Conservation (phyloP, 148 eudicot genomes). For the Suaeda aralocaspica region DNA sequence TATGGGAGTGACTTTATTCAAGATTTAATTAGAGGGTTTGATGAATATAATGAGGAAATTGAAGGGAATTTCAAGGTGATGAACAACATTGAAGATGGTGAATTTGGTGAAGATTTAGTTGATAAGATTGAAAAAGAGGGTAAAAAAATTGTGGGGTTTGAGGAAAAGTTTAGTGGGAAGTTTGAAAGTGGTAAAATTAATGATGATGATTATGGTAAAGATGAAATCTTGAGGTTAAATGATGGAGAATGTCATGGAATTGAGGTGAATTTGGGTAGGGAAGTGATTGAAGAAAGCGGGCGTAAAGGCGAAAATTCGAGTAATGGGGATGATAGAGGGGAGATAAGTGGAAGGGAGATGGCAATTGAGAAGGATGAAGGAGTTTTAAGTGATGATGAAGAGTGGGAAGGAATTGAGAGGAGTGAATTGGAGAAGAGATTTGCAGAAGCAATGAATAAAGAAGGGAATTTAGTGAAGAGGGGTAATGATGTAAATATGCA, state of each 20-base stretch:
- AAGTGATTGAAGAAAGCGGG: background rate
- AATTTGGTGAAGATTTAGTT: slow-evolving; percentile 6
- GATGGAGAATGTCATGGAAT: background rate
- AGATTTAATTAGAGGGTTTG: slow-evolving; percentile 1
- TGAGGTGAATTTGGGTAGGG: background rate
- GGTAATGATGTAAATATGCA: slow-evolving; percentile 54
- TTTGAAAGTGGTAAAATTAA: slow-evolving; percentile 1
- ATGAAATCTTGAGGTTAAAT: background rate
- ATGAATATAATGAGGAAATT: background rate
- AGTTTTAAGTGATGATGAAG: slow-evolving; percentile 42
- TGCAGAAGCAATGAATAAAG: slow-evolving; percentile 44
- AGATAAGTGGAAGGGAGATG: slow-evolving; percentile 22
- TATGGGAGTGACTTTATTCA: slow-evolving; percentile 5
- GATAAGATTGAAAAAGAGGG: background rate
- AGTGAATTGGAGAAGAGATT: slow-evolving; percentile 62
- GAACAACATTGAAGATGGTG: slow-evolving; percentile 6
- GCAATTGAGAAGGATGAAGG: slow-evolving; percentile 24
- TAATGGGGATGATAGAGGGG: slow-evolving; percentile 21
- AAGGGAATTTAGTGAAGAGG: slow-evolving; percentile 27
- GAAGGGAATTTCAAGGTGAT: background rate
- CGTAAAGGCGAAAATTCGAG: background rate
- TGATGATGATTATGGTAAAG: background rate
- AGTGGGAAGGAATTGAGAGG: slow-evolving; percentile 77
- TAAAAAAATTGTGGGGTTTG: slow-evolving; percentile 13
- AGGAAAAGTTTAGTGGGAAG: slow-evolving; percentile 7